Conservation (phyloP, 1,284 basidiomycete species). For the Microstroma glucosiphilum region DNA sequence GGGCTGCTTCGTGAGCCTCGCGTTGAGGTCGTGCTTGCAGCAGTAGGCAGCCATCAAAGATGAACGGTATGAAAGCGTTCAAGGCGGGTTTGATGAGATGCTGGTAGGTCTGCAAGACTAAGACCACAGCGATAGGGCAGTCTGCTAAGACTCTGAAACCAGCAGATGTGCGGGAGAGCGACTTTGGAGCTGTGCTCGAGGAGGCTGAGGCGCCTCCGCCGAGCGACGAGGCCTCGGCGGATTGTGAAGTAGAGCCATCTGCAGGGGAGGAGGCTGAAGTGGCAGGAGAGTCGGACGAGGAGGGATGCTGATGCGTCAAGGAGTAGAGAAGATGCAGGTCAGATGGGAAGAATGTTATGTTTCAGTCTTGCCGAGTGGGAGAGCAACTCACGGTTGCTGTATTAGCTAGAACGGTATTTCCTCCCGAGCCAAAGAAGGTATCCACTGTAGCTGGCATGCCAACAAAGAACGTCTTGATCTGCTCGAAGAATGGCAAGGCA, state of each 20-base stretch:
- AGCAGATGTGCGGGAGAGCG: constrained; percentile 36
- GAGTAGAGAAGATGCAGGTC: no score
- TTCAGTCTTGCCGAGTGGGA: no score
- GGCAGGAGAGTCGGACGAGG: no score
- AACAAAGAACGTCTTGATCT: constrained; percentile 68
- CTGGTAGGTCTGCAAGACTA: constrained; percentile 76
- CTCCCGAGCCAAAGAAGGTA: constrained; percentile 50
- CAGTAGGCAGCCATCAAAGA: constrained; percentile 47
- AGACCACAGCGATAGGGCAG: constrained; percentile 85
- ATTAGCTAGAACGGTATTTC: not conserved
- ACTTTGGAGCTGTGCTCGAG: constrained; percentile 19
- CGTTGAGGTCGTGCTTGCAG: constrained; percentile 73
- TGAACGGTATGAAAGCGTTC: constrained; percentile 63
- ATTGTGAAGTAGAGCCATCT: constrained; percentile 2
- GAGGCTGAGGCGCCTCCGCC: constrained; percentile 7
- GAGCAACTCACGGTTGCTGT: not conserved
- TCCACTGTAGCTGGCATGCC: constrained; percentile 71
- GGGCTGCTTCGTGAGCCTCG: constrained; percentile 70
- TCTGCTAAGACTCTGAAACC: constrained; percentile 95
- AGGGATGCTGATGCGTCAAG: no score
- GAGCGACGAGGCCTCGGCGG: constrained; percentile 10
- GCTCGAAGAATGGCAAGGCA: constrained; percentile 70
- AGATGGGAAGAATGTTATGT: no score
- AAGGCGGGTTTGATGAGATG: constrained; percentile 64
- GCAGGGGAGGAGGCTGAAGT: not conserved